These are phyloP conservation scores for Sarcodon aspratus DNA, from an alignment of 768 basidiomycete species.

Conservation along the genomic window DNA sequence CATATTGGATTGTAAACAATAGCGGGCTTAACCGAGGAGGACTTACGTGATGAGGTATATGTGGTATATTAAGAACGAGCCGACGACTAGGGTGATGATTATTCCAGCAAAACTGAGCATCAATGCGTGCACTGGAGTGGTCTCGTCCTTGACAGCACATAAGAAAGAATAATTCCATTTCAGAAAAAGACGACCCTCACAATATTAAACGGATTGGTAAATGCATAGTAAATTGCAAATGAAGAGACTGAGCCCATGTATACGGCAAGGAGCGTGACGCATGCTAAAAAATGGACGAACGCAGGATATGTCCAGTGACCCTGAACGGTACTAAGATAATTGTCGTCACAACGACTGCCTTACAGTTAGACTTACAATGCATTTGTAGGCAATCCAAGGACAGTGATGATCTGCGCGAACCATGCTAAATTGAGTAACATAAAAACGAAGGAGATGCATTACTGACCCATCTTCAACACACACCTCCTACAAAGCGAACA, in stretches of 20 bases:
- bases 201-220: slow-evolving; percentile 48
- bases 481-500: slow-evolving; percentile 67
- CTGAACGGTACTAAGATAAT: slow-evolving; percentile 21
- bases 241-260: slow-evolving; percentile 48
- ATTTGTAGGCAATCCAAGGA: slow-evolving; percentile 70
- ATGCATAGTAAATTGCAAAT: slow-evolving; percentile 49
- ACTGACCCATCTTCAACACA: slow-evolving; percentile 76
- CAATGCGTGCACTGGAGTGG: slow-evolving; percentile 62
- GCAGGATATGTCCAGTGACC: slow-evolving; percentile 71
- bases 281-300: slow-evolving; percentile 65
- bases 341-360: neutral
- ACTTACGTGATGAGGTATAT: slow-evolving; percentile 65
- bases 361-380: slow-evolving; percentile 42
- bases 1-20: neutral
- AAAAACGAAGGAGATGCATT: neutral
- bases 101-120: slow-evolving; percentile 47
- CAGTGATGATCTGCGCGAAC: slow-evolving; percentile 68
- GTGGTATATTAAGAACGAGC: slow-evolving; percentile 69
- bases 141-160: slow-evolving; percentile 35
- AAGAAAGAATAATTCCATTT: neutral
- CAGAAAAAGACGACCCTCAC: slow-evolving; percentile 29
- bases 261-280: slow-evolving; percentile 46
- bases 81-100: slow-evolving; percentile 53
- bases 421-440: neutral
- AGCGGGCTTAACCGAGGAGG: slow-evolving; percentile 4